Conservation (phyloP, 805 yeast genomes). For the Jamesozyma lodderae region DNA sequence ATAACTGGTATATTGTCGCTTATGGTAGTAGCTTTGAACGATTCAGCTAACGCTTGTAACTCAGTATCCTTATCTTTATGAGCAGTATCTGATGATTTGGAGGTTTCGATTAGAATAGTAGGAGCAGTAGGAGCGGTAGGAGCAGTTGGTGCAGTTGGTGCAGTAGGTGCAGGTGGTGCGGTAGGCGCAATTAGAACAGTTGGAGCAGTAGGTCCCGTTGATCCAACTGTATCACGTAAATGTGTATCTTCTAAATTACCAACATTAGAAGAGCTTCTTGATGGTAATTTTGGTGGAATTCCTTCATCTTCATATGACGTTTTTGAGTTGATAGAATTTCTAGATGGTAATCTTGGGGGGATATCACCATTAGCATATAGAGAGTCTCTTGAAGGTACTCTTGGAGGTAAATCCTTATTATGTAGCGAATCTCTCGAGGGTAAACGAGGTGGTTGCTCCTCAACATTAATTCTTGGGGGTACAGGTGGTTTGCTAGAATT, state of each 20-base stretch:
- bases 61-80: too few species aligned
- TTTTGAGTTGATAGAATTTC: neutral
- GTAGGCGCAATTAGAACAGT: neutral
- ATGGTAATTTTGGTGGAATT: neutral
- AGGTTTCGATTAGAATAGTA: neutral
- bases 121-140: too few species aligned
- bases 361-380: neutral
- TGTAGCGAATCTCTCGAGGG: slow-evolving; percentile 3
- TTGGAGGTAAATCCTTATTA: neutral
- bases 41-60: too few species aligned
- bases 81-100: neutral
- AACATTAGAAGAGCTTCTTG: too few species aligned
- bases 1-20: neutral
- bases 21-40: too few species aligned
- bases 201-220: neutral
- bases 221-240: too few species aligned
- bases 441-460: neutral
- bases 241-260: too few species aligned
- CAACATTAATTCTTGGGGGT: slow-evolving; percentile 6
- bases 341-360: neutral
- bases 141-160: too few species aligned
- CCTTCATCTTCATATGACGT: neutral
- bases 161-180: too few species aligned
- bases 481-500: neutral
- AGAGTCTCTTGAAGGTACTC: neutral